Conservation (phyloP, 2,329 filamentous ascomycete genomes). For the Aspergillus sojae region DNA sequence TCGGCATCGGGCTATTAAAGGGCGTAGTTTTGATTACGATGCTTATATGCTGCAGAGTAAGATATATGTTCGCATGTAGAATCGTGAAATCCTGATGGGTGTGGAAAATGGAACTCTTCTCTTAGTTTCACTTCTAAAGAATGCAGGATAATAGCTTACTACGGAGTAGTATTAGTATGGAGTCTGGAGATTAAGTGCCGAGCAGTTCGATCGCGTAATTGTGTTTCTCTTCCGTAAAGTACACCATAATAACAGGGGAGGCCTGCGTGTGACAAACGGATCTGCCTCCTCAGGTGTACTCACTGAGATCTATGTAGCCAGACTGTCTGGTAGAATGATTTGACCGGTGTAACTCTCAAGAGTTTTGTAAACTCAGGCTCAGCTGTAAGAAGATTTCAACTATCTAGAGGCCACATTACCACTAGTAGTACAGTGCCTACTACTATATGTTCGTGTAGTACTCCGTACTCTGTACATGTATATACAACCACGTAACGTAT, state of each 20-base stretch:
- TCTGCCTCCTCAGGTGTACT: neutral
- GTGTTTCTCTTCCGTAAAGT: neutral
- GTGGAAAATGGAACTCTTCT: neutral
- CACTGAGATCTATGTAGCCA: neutral
- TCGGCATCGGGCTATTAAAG: constrained; percentile 5
- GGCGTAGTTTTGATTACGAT: neutral
- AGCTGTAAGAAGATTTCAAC: neutral
- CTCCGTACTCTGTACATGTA: neutral
- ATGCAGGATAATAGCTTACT: neutral
- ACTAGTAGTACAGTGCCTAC: neutral
- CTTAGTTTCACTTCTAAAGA: neutral
- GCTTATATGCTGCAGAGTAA: neutral
- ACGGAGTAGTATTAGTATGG: neutral
- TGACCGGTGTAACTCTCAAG: neutral
- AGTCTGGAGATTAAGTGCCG: neutral
- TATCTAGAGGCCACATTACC: neutral
- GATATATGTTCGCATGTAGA: neutral
- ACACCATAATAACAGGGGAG: neutral
- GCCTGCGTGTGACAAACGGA: neutral
- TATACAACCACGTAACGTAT: neutral
- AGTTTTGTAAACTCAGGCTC: neutral
- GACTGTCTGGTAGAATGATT: neutral
- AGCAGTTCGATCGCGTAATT: neutral
- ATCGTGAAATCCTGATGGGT: neutral
- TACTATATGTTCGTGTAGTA: neutral